Conservation (phyloP, 1,139 yeast species). For the Scheffersomyces titani region DNA sequence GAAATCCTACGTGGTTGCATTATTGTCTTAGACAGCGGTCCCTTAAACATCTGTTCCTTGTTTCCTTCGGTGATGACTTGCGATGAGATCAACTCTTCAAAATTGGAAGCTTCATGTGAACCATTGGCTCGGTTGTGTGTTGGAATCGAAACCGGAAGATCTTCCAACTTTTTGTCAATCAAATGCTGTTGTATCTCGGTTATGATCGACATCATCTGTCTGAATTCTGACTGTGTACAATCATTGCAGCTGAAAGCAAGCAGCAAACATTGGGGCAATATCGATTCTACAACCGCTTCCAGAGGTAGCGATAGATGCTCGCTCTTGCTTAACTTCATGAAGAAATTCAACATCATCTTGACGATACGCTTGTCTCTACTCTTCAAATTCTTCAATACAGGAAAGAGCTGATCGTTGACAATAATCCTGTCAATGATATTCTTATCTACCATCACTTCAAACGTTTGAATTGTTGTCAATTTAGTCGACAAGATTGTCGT, state of each 20-base stretch:
- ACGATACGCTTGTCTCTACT: constrained; percentile 75
- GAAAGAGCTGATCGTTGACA: constrained; percentile 74
- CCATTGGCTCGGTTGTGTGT: constrained; percentile 8
- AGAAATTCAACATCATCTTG: constrained; percentile 54
- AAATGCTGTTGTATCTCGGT: constrained; percentile 31
- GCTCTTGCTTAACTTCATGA: constrained; percentile 42
- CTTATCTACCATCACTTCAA: constrained; percentile 56
- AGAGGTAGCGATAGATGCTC: constrained; percentile 38
- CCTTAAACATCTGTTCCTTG: constrained; percentile 24
- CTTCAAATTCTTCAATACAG: constrained; percentile 71
- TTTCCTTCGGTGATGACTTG: constrained; percentile 33
- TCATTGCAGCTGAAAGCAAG: constrained; percentile 46
- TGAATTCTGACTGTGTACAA: constrained; percentile 39
- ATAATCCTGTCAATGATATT: constrained; percentile 71
- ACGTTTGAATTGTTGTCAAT: constrained; percentile 64
- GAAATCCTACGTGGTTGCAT: constrained; percentile 11
- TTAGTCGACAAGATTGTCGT: constrained; percentile 84
- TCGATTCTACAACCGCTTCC: constrained; percentile 37
- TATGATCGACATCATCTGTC: constrained; percentile 27
- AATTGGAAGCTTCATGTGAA: constrained; percentile 13
- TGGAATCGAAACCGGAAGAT: constrained; percentile 20
- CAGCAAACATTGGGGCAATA: constrained; percentile 39
- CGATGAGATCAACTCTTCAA: constrained; percentile 34
- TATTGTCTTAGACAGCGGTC: constrained; percentile 22
- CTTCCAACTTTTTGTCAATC: constrained; percentile 28